Evolutionary conservation across 2,329 filamentous ascomycete genomes (phyloP).

Genomic region (Phaeophleospora eucalypticola): DNA sequence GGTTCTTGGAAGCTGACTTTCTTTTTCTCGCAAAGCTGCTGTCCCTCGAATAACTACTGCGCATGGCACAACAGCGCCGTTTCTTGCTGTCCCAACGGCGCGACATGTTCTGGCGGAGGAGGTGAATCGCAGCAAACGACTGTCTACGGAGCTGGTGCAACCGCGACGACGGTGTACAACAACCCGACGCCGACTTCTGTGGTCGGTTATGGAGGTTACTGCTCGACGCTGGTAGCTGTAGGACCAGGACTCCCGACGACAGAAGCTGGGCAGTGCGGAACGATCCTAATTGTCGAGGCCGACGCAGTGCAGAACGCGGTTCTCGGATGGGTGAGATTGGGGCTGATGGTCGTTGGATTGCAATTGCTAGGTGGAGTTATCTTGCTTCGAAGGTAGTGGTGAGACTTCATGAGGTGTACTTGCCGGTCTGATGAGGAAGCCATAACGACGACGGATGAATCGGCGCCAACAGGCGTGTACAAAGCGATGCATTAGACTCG

Average conservation of each 20-base stretch:
- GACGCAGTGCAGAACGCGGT: constrained; percentile 13
- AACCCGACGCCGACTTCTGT: constrained; percentile 12
- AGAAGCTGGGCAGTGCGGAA: constrained; percentile 31
- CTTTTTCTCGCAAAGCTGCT: constrained; percentile 28
- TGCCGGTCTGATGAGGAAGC: no score
- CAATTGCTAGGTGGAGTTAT: constrained; percentile 21
- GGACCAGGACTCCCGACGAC: constrained; percentile 34
- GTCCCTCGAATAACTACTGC: constrained; percentile 31
- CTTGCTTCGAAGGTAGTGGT: constrained; percentile 14
- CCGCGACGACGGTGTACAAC: constrained; percentile 13
- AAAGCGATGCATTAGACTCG: no score
- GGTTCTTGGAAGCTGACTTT: background rate
- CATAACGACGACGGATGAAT: no score
- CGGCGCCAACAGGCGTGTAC: no score
- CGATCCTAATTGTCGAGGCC: constrained; percentile 31
- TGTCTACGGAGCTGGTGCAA: constrained; percentile 19
- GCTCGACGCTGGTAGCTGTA: constrained; percentile 31
- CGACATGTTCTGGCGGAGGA: constrained; percentile 29
- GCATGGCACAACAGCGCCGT: constrained; percentile 30
- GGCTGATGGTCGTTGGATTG: constrained; percentile 18
- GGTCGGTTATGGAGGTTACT: constrained; percentile 28
- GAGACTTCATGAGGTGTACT: no score
- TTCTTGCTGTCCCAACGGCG: constrained; percentile 32
- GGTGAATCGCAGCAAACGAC: constrained; percentile 17
- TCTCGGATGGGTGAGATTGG: constrained; percentile 16